Evolutionary conservation across 2,329 filamentous ascomycete genomes (phyloP).

Genomic region (Seiridium unicorne): DNA sequence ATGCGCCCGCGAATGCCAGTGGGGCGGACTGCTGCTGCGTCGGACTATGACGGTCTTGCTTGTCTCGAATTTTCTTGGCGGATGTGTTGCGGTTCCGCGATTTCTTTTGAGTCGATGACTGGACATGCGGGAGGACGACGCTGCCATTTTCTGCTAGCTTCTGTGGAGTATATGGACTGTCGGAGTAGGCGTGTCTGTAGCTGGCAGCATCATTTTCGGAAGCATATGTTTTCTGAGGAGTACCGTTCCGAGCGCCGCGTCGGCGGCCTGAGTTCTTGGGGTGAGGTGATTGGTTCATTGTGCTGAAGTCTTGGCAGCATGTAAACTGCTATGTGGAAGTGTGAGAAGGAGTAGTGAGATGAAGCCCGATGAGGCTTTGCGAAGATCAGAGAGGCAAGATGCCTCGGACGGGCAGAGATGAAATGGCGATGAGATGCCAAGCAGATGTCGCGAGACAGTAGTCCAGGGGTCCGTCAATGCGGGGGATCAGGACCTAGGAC

Average conservation of each 20-base stretch:
- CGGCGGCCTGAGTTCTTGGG: conserved; percentile 37
- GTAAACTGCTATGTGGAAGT: conserved; percentile 11
- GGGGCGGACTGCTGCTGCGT: conserved; percentile 43
- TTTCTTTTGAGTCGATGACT: conserved; percentile 27
- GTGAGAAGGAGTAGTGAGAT: not conserved
- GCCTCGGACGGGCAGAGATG: not conserved
- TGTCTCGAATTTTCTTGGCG: conserved; percentile 23
- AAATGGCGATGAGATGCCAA: not conserved
- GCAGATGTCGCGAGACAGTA: not conserved
- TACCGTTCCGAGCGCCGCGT: conserved; percentile 35
- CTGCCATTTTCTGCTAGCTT: conserved; percentile 38
- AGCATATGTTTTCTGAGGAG: conserved; percentile 53
- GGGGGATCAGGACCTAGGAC: not conserved
- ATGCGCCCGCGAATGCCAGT: conserved; percentile 83
- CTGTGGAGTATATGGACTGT: conserved; percentile 42
- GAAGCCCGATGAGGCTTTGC: not conserved
- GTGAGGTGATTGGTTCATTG: conserved; percentile 30
- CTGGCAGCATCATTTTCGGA: conserved; percentile 54
- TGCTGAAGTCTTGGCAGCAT: conserved; percentile 22
- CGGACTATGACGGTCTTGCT: conserved; percentile 41
- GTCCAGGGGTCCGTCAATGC: conserved; percentile 3
- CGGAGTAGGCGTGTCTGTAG: conserved; percentile 28
- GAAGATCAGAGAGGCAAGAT: not conserved
- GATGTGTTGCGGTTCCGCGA: conserved; percentile 20
- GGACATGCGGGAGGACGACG: conserved; percentile 21